Conservation (phyloP, 106 monocot species). For the Platanthera zijinensis region DNA sequence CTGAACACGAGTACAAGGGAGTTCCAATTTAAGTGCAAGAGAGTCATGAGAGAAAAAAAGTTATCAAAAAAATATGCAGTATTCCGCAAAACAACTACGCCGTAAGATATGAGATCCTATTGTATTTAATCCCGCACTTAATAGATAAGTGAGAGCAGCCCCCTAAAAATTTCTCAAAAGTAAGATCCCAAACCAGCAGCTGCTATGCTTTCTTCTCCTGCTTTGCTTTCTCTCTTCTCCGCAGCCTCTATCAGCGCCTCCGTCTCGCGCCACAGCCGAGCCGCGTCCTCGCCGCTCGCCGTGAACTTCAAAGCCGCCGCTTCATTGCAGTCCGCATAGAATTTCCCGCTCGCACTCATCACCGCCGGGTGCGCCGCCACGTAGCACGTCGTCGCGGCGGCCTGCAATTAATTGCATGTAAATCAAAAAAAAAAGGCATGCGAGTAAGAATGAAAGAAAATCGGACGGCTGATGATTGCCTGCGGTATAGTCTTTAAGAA, state of each 20-base stretch:
- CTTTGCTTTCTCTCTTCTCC: not conserved
- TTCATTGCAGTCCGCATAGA: conserved; percentile 47
- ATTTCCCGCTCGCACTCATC: conserved; percentile 33
- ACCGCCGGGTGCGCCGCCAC: conserved; percentile 35
- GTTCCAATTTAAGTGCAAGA: too few relatives aligned
- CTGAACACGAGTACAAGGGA: too few relatives aligned
- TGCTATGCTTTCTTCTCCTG: too few relatives aligned
- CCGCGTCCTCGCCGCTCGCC: conserved; percentile 13
- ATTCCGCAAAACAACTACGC: too few relatives aligned
- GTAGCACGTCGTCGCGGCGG: conserved; percentile 59
- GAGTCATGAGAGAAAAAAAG: too few relatives aligned
- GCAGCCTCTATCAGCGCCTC: conserved; percentile 18
- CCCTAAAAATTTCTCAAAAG: too few relatives aligned
- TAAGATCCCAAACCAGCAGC: too few relatives aligned
- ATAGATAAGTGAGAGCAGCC: too few relatives aligned
- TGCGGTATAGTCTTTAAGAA: conserved; percentile 56
- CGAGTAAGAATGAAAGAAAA: too few relatives aligned
- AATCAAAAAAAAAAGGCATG: not conserved
- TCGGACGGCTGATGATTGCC: conserved; percentile 9
- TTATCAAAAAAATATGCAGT: too few relatives aligned
- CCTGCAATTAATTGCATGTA: conserved; percentile 13
- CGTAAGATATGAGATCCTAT: too few relatives aligned
- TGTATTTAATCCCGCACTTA: too few relatives aligned
- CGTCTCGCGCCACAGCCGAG: conserved; percentile 26
- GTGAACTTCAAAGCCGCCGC: conserved; percentile 14